Conservation (phyloP, 805 yeast species). For the Nakazawaea laoshanensis region DNA sequence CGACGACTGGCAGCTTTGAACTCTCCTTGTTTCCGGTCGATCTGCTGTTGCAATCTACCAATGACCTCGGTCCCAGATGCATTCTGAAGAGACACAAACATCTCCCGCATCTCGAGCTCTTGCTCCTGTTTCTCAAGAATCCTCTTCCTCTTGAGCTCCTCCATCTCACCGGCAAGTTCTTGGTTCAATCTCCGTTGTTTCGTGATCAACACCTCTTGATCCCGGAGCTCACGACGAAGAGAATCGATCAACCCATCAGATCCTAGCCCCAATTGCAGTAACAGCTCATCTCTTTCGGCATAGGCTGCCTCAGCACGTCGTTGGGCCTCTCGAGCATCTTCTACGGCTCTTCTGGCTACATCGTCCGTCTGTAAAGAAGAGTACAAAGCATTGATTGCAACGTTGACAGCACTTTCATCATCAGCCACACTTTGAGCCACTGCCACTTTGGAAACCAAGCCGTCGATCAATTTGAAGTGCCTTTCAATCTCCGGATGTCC, state of each 20-base stretch:
- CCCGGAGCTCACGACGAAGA: conserved; percentile 52
- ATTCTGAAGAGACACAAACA: conserved; percentile 54
- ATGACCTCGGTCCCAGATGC: conserved; percentile 22
- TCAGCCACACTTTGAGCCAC: conserved; percentile 39
- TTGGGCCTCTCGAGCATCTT: conserved; percentile 31
- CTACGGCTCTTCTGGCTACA: conserved; percentile 64
- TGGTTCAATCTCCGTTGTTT: conserved; percentile 56
- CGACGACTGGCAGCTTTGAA: conserved; percentile 13
- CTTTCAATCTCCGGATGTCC: conserved; percentile 36
- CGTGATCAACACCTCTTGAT: conserved; percentile 49
- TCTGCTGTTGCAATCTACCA: conserved; percentile 33
- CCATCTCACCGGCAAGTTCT: conserved; percentile 51
- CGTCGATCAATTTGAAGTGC: conserved; percentile 48
- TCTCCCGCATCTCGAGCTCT: conserved; percentile 69
- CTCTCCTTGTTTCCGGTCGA: conserved; percentile 38
- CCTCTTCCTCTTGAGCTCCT: conserved; percentile 51
- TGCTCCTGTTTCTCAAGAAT: conserved; percentile 65
- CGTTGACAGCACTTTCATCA: conserved; percentile 60
- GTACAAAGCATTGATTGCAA: conserved; percentile 65
- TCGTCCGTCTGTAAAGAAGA: conserved; percentile 80
- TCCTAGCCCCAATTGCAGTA: conserved; percentile 39
- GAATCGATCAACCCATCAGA: conserved; percentile 64
- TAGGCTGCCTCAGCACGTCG: conserved; percentile 31
- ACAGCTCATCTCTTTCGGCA: conserved; percentile 28
- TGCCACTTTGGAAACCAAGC: conserved; percentile 44